Base-by-base conservation (phyloP, 2,329 filamentous ascomycete species). In the Didymosphaeria variabile region DNA sequence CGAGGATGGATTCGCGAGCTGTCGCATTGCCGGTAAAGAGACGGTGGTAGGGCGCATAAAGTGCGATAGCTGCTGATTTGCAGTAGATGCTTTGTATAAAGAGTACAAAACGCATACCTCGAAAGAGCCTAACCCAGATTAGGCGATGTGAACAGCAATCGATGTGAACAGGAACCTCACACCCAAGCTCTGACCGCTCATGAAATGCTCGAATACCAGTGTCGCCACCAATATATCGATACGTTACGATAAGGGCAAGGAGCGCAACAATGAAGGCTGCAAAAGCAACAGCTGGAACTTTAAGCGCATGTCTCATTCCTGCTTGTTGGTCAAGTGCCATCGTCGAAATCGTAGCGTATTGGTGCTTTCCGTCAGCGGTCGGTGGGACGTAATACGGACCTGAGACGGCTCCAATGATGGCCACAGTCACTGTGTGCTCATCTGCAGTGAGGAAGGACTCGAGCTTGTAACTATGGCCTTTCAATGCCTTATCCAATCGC, bases 101-200 rank as follows among this genome's bases (percentile, higher is more conserved):
- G 7, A 19, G 8, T 17, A 34, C 29, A 26, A 29, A 21, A 26
- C 12, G 23, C 45, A 19, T 50, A 60, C 61, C 57, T 34, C 57
- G 44, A 29, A 60, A 63, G 17, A 60, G 10, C 7, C 40, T 23
- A 13, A 38, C 47, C 61, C 58, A 63, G 26, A 49, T 15, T 12
- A 45, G 19, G 46, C 54, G 17, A n/a, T n/a, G n/a, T n/a, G n/a
- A n/a, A n/a, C n/a, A n/a, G n/a, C n/a, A n/a, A n/a, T n/a, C n/a
- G n/a, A n/a, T n/a, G n/a, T n/a, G n/a, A n/a, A 60, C 10, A 63
- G 10, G 34, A 63, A 63, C 23, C 49, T 53, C 8, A 60, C 54
- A 17, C 61, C 61, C 44, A 60, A 58, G 5, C 61, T 42, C 40
- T 63, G 57, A 15, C 58, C 59, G 29, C 59, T 45, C 61, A 63